phyloP scores from a whole-genome alignment of 805 yeast genomes.

The Metschnikowia shivogae region DNA sequence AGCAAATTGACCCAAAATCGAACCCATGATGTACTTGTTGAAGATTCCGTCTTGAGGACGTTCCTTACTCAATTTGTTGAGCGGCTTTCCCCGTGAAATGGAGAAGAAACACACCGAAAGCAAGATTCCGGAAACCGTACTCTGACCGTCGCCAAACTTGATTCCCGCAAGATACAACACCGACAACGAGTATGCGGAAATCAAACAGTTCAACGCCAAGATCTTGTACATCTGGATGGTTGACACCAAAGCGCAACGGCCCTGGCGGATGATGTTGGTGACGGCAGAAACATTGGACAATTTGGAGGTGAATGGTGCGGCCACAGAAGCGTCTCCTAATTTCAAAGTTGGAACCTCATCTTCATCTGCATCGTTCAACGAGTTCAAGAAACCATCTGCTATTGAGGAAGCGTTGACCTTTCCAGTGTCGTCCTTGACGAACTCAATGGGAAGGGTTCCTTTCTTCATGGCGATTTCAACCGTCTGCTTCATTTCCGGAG shows the following conservation, averaged over 20 bases:
- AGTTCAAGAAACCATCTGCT: slow-evolving; percentile 63
- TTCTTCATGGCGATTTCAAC: slow-evolving; percentile 50
- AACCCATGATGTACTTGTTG: slow-evolving; percentile 94
- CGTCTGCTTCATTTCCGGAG: slow-evolving; percentile 64
- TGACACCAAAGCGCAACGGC: slow-evolving; percentile 95
- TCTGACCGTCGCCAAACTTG: slow-evolving; percentile 96
- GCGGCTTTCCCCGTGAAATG: slow-evolving; percentile 88
- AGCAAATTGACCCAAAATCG: slow-evolving; percentile 94
- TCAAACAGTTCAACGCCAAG: slow-evolving; percentile 91
- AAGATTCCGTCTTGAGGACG: slow-evolving; percentile 98
- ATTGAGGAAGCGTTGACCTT: slow-evolving; percentile 18
- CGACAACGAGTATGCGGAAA: slow-evolving; percentile 92
- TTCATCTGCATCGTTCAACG: slow-evolving; percentile 47
- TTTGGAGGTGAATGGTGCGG: slow-evolving; percentile 97
- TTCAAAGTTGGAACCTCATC: slow-evolving; percentile 91
- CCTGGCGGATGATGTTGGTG: slow-evolving; percentile 91
- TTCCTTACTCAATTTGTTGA: slow-evolving; percentile 82
- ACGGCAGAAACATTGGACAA: slow-evolving; percentile 89
- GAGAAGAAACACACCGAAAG: slow-evolving; percentile 92
- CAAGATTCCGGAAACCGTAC: slow-evolving; percentile 92
- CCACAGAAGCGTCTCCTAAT: slow-evolving; percentile 97
- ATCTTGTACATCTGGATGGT: slow-evolving; percentile 99
- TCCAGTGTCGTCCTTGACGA: slow-evolving; percentile 18
- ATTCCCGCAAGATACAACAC: slow-evolving; percentile 95
- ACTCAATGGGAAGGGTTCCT: slow-evolving; percentile 24